Base-by-base conservation (phyloP, 495 filamentous ascomycete genomes). In the Lophium mytilinum region DNA sequence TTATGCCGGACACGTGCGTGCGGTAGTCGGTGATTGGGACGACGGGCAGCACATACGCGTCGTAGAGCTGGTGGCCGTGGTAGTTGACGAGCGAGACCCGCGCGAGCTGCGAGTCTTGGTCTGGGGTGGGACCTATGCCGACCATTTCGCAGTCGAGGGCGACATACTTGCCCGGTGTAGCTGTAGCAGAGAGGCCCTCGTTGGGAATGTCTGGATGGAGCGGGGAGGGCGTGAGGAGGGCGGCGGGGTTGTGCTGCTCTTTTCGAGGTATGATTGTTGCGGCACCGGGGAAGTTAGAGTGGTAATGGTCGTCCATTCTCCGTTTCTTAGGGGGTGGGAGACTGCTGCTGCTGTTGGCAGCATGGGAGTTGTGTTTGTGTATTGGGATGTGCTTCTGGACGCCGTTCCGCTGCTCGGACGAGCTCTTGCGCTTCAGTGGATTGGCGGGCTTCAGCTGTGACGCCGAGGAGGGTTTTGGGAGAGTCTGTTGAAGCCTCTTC, bases 111-210 rank as follows among this genome's bases (percentile, higher is more conserved):
- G 83, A 85, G 65, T 87, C 81, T 45, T 74, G 69, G 40, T 85
- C 82, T 40, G 68, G 63, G 19, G 71, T 65, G 36, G 79, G 76
- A 1, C 85, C 43, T 10, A 90, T 82, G 39, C 93, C 93, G 15
- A 98, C 92, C 93, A 98, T 98, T 73, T 98, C 93, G 71, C 93
- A 97, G 74, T 98, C 94, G 43, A 98, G 80, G 36, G 89, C 86
- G 43, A 98, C 69, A 66, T 93, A 97, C 78, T 89, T 93, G 50
- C 90, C 91, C 45, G 86, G 66, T 45, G 86, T 80, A 6, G 76
- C 68, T 18, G 61, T 58, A 3, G 62, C 39, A 53, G 68, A 65
- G 5, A 81, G 69, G 14, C 82, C 82, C 18, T 73, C 71, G 69
- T 85, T 82, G 24, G 64, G 47, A 50, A 52, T 55, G 35, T 51